A percentile compares a stretch with the other conserved stretches of the same genome.
Evolutionary conservation across 2,329 filamentous ascomycete species (phyloP).

Genomic region (Talaromyces verruculosus): DNA sequence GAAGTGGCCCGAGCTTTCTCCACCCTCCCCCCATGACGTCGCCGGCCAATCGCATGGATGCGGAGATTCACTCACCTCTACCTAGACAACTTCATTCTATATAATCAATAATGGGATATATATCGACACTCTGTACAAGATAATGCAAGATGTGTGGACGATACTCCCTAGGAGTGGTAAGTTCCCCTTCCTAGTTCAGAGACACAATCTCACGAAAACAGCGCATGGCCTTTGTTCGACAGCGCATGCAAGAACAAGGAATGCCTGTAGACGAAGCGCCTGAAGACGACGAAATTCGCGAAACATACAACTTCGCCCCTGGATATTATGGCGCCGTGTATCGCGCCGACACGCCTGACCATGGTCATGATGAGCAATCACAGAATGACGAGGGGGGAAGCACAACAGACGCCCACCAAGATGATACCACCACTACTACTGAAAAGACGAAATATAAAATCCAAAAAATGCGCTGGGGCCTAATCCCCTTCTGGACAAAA

Average conservation of each 20-base stretch:
- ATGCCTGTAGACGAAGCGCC: slow-evolving; percentile 73
- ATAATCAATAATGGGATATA: neutral
- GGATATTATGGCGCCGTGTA: slow-evolving; percentile 84
- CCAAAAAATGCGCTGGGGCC: slow-evolving; percentile 93
- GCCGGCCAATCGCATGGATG: slow-evolving; percentile 5
- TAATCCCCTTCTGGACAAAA: slow-evolving; percentile 93
- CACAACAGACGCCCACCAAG: slow-evolving; percentile 6
- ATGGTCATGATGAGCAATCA: slow-evolving; percentile 43
- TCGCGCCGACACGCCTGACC: slow-evolving; percentile 68
- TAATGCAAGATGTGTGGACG: slow-evolving; percentile 62
- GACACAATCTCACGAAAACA: slow-evolving; percentile 38
- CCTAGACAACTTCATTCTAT: neutral
- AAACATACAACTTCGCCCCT: slow-evolving; percentile 91
- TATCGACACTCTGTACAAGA: neutral
- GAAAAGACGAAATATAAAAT: slow-evolving; percentile 67
- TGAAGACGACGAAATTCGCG: slow-evolving; percentile 67
- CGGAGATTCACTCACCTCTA: neutral
- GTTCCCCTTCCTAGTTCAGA: slow-evolving; percentile 26
- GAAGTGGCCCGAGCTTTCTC: slow-evolving; percentile 16
- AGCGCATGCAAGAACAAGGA: slow-evolving; percentile 69
- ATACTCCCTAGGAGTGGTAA: slow-evolving; percentile 63
- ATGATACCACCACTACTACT: slow-evolving; percentile 16
- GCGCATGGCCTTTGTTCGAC: slow-evolving; percentile 74
- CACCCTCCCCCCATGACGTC: slow-evolving; percentile 15
- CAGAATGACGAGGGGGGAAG: slow-evolving; percentile 17